Percentiles rank a stretch among this genome's conserved stretches.
Conservation (phyloP, 2,329 filamentous ascomycete genomes). For the Hirsutella thompsonii region DNA sequence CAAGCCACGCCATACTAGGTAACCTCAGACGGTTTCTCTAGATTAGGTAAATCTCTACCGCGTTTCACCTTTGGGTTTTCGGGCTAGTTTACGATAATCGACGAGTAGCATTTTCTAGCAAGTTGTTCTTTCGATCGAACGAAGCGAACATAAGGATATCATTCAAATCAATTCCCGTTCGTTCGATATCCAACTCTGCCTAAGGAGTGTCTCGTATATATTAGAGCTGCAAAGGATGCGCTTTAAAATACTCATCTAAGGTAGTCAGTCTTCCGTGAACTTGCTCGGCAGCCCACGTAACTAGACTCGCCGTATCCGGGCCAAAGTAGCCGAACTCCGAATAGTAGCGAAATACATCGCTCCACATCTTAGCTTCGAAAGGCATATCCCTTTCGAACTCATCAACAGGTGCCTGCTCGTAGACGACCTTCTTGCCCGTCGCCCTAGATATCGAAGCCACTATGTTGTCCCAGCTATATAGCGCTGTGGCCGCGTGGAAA, state of each 20-base stretch:
- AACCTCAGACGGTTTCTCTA: no score
- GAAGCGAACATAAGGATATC: no score
- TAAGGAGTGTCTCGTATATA: no score
- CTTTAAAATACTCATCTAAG: slow-evolving; percentile 10
- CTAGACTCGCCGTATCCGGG: slow-evolving; percentile 5
- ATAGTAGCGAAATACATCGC: slow-evolving; percentile 1
- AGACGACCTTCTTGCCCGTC: slow-evolving; percentile 21
- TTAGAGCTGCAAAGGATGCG: background rate
- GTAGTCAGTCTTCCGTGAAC: slow-evolving; percentile 9
- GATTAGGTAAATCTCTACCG: no score
- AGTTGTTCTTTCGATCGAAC: no score
- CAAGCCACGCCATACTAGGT: no score
- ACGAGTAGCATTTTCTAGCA: no score
- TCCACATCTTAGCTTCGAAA: slow-evolving; percentile 4
- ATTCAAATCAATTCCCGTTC: no score
- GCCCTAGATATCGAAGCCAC: slow-evolving; percentile 22
- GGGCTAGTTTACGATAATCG: no score
- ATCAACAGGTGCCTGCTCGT: slow-evolving; percentile 9
- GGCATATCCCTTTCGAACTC: slow-evolving; percentile 8
- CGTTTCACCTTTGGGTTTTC: no score
- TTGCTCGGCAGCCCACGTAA: slow-evolving; percentile 9
- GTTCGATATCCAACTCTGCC: no score
- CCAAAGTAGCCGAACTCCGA: slow-evolving; percentile 8
- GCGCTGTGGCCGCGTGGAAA: slow-evolving; percentile 28
- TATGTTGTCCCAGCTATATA: slow-evolving; percentile 24